Conservation (phyloP, 306 rosid genomes). For the Cucumis hystrix region DNA sequence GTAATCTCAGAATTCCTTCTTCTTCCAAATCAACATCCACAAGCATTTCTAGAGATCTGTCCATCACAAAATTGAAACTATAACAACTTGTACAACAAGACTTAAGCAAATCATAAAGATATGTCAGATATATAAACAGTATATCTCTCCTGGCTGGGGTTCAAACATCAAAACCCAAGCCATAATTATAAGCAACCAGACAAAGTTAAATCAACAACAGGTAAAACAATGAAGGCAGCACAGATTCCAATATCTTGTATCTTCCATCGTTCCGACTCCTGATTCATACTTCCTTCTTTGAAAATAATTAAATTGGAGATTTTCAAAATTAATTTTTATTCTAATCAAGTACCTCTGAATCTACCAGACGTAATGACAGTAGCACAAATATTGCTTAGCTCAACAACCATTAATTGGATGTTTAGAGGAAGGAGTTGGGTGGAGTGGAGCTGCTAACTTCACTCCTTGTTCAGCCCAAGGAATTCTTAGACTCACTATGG, state of each 20-base stretch:
- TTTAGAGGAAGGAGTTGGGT: no score
- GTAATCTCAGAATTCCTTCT: constrained; percentile 78
- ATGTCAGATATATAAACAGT: neutral
- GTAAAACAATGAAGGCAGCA: neutral
- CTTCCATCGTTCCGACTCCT: neutral
- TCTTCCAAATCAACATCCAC: constrained; percentile 72
- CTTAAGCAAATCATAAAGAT: neutral
- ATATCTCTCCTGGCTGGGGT: neutral
- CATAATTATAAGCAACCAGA: neutral
- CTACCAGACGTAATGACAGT: neutral
- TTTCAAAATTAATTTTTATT: neutral
- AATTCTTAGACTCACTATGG: no score
- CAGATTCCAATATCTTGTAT: neutral
- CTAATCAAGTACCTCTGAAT: neutral
- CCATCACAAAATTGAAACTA: constrained; percentile 33
- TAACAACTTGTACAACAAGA: neutral
- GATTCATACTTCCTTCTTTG: neutral
- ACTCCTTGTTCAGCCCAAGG: no score
- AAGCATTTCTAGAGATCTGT: constrained; percentile 95
- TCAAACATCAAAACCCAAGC: neutral
- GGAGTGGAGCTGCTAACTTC: no score
- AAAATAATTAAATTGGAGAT: neutral
- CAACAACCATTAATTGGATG: neutral
- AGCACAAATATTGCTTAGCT: neutral
- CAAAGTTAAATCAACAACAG: neutral